A percentile compares a stretch with the other conserved stretches of the same genome.
These are phyloP conservation scores for Plantago elongata DNA, from an alignment of 257 asterid species.

Conservation along the genomic window DNA sequence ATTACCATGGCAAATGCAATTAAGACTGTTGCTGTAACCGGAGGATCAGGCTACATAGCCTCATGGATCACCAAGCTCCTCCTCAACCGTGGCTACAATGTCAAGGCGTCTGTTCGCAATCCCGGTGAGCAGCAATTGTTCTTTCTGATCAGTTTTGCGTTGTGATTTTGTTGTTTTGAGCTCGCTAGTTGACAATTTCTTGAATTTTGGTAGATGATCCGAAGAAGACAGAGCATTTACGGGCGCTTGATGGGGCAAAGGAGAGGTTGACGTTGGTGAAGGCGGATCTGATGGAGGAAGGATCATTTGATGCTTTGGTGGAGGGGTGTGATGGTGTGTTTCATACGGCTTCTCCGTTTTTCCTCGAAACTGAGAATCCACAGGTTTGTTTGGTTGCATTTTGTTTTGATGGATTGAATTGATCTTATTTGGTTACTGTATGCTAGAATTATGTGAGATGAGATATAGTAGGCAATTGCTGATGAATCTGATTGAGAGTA, in stretches of 20 bases:
- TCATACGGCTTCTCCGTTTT: constrained; percentile 47
- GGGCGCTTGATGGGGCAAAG: constrained; percentile 46
- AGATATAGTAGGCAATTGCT: too few species aligned
- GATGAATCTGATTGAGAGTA: too few species aligned
- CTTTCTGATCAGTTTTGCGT: not conserved
- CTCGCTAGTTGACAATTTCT: not conserved
- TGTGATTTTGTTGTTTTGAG: not conserved
- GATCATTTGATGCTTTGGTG: constrained; percentile 35
- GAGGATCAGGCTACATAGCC: constrained; percentile 18
- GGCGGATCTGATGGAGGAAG: constrained; percentile 40
- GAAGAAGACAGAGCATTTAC: constrained; percentile 30
- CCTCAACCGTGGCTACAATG: constrained; percentile 29
- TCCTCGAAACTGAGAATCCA: constrained; percentile 19
- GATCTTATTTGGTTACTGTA: too few species aligned
- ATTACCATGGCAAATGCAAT: not conserved
- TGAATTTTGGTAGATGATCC: constrained; percentile 25
- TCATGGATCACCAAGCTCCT: constrained; percentile 21
- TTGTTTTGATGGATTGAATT: not conserved
- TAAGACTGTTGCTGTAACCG: constrained; percentile 15
- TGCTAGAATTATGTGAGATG: too few species aligned
- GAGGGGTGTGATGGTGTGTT: constrained; percentile 54
- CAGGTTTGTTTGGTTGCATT: constrained; percentile 24
- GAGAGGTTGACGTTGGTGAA: constrained; percentile 45
- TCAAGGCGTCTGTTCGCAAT: constrained; percentile 29
- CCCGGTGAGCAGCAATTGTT: not conserved